Conservation (phyloP, 495 filamentous ascomycete species). For the Pseudoneurospora amorphoporcata region DNA sequence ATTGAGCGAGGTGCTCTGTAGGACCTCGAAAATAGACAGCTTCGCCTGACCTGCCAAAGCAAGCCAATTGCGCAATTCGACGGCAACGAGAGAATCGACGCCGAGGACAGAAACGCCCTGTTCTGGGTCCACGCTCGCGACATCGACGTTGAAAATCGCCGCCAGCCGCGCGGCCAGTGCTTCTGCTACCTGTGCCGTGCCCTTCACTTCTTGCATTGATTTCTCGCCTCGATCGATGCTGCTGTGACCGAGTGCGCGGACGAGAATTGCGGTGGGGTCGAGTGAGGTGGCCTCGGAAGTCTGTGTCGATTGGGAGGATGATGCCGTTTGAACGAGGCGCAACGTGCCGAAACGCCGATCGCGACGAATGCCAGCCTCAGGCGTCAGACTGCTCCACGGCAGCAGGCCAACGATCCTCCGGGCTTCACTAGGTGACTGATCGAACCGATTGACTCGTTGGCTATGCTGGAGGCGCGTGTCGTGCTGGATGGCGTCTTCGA, state of each 20-base stretch:
- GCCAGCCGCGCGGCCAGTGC: neutral
- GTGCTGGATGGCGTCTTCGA: too few relatives aligned
- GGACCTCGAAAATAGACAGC: constrained; percentile 1
- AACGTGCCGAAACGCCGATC: neutral
- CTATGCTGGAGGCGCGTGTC: too few relatives aligned
- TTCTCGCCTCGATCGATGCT: too few relatives aligned
- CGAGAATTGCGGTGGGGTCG: too few relatives aligned
- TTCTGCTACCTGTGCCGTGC: neutral
- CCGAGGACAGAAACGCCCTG: neutral
- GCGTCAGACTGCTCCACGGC: neutral
- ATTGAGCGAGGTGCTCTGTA: neutral
- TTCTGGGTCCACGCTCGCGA: neutral
- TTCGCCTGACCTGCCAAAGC: neutral
- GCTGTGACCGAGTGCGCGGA: too few relatives aligned
- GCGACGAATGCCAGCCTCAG: neutral
- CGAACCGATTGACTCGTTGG: neutral
- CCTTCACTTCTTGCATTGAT: too few relatives aligned
- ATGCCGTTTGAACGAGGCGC: too few relatives aligned
- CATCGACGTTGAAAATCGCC: neutral
- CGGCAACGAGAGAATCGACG: neutral
- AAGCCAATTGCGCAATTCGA: constrained; percentile 2
- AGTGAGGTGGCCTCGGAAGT: too few relatives aligned
- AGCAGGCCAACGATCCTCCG: neutral
- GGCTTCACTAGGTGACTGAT: constrained; percentile 1
- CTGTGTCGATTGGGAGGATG: too few relatives aligned